These are phyloP conservation scores for Mrakia frigida DNA, from an alignment of 768 basidiomycete genomes.

Conservation along the genomic window DNA sequence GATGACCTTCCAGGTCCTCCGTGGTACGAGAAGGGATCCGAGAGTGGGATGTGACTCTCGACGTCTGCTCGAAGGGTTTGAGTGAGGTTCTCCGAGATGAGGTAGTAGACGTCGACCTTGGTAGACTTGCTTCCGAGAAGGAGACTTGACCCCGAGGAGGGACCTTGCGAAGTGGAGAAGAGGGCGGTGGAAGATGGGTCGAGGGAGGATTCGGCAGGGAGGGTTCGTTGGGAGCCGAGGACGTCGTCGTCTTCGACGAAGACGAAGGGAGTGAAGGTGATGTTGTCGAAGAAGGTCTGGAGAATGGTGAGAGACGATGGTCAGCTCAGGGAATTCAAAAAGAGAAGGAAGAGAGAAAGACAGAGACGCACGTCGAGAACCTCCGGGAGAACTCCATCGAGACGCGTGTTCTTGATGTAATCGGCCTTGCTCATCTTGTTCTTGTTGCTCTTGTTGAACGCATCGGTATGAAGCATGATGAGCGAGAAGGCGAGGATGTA, in stretches of 20 bases:
- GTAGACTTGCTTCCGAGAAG: constrained; percentile 42
- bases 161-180: constrained; percentile 5
- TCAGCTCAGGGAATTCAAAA: neutral
- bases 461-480: constrained; percentile 98
- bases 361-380: constrained; percentile 64
- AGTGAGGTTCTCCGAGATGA: constrained; percentile 65
- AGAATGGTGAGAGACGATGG: neutral
- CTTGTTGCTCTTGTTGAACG: constrained; percentile 96
- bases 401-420: constrained; percentile 83
- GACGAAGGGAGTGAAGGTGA: constrained; percentile 90
- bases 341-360: neutral
- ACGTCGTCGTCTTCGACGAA: constrained; percentile 67
- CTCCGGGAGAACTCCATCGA: constrained; percentile 75
- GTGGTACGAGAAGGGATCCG: constrained; percentile 62
- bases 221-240: constrained; percentile 34
- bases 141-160: constrained; percentile 32
- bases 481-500: constrained; percentile 95
- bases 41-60: constrained; percentile 53
- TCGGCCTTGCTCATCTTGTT: constrained; percentile 94
- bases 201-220: constrained; percentile 11
- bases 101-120: constrained; percentile 85
- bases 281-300: constrained; percentile 94
- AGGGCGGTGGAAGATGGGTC: constrained; percentile 1
- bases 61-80: constrained; percentile 65
- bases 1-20: constrained; percentile 52